Conservation (phyloP, 108 stramenopile species). For the Thalassiosira profunda region DNA sequence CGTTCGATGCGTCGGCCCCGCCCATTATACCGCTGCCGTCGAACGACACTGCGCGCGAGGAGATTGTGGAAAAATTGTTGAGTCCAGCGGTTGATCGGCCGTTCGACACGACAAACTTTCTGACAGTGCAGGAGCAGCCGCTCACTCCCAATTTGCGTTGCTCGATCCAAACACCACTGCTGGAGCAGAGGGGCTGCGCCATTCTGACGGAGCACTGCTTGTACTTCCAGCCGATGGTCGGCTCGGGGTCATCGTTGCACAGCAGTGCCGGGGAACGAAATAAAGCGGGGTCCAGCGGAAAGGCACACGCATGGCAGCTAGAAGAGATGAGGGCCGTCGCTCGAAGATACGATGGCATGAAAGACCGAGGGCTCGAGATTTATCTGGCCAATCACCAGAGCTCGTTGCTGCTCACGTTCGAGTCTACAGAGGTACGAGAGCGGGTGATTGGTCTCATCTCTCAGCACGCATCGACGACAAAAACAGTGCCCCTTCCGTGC, state of each 20-base stretch:
- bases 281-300: conserved; percentile 8
- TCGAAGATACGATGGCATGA: conserved; percentile 76
- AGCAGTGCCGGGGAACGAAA: background rate
- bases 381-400: conserved; percentile 54
- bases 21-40: conserved; percentile 28
- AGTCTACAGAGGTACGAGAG: conserved; percentile 75
- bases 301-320: conserved; percentile 47
- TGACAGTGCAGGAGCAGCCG: conserved; percentile 69
- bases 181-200: conserved; percentile 59
- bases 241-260: conserved; percentile 30
- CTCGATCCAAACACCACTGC: conserved; percentile 55
- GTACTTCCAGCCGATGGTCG: conserved; percentile 77
- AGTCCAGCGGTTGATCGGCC: conserved; percentile 64
- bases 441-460: conserved; percentile 70
- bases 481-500: conserved; percentile 48
- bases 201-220: conserved; percentile 68
- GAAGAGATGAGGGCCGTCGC: conserved; percentile 71
- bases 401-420: conserved; percentile 71
- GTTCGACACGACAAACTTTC: conserved; percentile 70
- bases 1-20: conserved; percentile 25
- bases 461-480: conserved; percentile 6
- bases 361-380: conserved; percentile 82
- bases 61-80: conserved; percentile 39
- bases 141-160: conserved; percentile 52
- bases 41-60: conserved; percentile 40